phyloP scores from a whole-genome alignment of 2,329 filamentous ascomycete species.

The Didymella glomerata region DNA sequence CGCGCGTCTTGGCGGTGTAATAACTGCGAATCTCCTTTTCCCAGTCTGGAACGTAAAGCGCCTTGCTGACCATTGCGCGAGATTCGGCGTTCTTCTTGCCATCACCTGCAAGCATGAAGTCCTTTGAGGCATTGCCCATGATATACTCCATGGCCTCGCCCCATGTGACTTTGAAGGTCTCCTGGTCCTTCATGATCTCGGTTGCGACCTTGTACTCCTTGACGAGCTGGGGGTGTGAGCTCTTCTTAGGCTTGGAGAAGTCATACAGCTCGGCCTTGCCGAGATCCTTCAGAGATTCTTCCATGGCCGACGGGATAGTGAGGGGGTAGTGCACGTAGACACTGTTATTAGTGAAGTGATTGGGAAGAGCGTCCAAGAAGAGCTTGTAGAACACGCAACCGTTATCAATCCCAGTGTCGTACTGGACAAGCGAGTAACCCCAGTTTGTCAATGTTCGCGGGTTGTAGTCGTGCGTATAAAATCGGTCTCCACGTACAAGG shows the following conservation, averaged over 20 bases:
- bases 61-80: constrained; percentile 55
- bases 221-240: constrained; percentile 59
- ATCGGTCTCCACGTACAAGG: constrained; percentile 79
- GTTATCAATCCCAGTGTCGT: constrained; percentile 77
- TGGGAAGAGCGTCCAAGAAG: constrained; percentile 79
- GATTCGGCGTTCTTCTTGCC: constrained; percentile 42
- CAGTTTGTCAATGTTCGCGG: constrained; percentile 81
- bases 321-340: constrained; percentile 84
- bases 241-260: constrained; percentile 67
- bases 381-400: constrained; percentile 88
- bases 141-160: constrained; percentile 69
- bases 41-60: constrained; percentile 70
- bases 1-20: constrained; percentile 69
- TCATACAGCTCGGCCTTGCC: constrained; percentile 73
- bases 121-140: constrained; percentile 64
- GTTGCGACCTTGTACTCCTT: constrained; percentile 69
- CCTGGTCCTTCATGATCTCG: constrained; percentile 67
- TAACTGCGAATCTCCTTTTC: constrained; percentile 70
- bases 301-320: constrained; percentile 75
- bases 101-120: constrained; percentile 63
- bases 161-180: constrained; percentile 72
- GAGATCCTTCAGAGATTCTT: constrained; percentile 72
- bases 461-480: constrained; percentile 78
- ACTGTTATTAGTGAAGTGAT: constrained; percentile 79
- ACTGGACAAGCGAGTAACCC: constrained; percentile 79